Base-by-base conservation (phyloP, 495 filamentous ascomycete genomes). In the Halenospora varia region DNA sequence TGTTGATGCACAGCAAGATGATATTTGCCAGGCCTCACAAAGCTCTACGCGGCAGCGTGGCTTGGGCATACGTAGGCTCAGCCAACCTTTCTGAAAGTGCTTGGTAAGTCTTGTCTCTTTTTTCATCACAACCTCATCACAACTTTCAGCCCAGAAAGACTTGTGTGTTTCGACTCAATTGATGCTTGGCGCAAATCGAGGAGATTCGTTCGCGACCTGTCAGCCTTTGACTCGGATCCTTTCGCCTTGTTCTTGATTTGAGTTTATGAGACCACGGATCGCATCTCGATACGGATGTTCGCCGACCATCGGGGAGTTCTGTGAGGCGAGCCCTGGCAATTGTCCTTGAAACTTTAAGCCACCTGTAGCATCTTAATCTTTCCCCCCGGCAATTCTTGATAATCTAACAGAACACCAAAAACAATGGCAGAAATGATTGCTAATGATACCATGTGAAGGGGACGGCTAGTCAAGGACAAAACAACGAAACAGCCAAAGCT, bases 1-100 rank as follows among this genome's bases (percentile, higher is more conserved):
- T 96, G 10, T 73, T 98, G 55, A 93, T 95, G 78, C 94, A 98
- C 71, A 92, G 84, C 67, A 98, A 98, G 71, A 81, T 95, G 39
- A 71, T 94, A 35, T 88, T 86, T 57, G 87, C 85, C 4, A 77
- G 82, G 10, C 81, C 76, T 15, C 64, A 50, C 3, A 53, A 49
- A 13, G 35, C 11, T 17, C 13, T 20, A 41, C 6, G 51, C 18
- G 25, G 54, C 46, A 46, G 44, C 26, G 44, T 26, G 47, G 62
- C 84, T 9, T 97, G 89, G 83, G 88, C 81, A 0, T 98, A 98
- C 65, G 75, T 96, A n/a, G 94, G 94, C 17, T 94, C 89, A 60
- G 89, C 90, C 0, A 98, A 98, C 70, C 65, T 96, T 8, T 93
- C 90, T 0, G 91, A 96, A 70, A 92, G 88, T 63, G 94, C 94